phyloP scores from a whole-genome alignment of 78 protist genomes.

The Pigoraptor vietnamica region DNA sequence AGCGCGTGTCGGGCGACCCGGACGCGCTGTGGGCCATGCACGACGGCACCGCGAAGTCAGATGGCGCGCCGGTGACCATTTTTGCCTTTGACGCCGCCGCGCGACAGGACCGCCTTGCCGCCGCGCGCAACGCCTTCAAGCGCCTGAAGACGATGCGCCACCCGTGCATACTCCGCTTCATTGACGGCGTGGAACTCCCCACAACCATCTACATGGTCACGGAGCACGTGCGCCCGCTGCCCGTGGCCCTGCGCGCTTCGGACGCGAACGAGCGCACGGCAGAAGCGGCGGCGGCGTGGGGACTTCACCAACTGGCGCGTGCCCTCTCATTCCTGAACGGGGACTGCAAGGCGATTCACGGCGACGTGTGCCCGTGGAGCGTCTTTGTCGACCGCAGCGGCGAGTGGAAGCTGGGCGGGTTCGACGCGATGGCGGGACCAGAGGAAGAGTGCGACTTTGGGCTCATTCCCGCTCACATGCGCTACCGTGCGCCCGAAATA shows the following conservation, averaged over 20 bases:
- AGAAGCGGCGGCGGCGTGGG: neutral
- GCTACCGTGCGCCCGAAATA: neutral
- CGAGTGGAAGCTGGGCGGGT: slow-evolving; percentile 30
- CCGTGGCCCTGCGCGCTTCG: neutral
- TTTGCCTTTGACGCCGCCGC: neutral
- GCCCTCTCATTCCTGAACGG: neutral
- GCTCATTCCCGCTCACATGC: neutral
- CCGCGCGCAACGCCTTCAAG: slow-evolving; percentile 4
- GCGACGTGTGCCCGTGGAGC: neutral
- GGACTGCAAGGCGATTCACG: slow-evolving; percentile 19
- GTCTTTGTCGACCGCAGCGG: slow-evolving; percentile 14
- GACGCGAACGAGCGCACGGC: neutral
- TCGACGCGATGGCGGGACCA: neutral
- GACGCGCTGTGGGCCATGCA: neutral
- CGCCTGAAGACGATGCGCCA: neutral
- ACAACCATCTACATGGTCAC: slow-evolving; percentile 12
- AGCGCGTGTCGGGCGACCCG: neutral
- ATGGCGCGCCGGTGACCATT: neutral
- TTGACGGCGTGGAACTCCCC: slow-evolving; percentile 11
- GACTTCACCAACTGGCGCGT: neutral
- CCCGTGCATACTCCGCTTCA: slow-evolving; percentile 4
- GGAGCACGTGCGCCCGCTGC: neutral
- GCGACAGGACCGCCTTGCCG: neutral
- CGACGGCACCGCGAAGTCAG: neutral
- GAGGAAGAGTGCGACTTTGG: neutral